phyloP scores from a whole-genome alignment of 2,329 filamentous ascomycete species.

The Westerdykella aurantiaca region DNA sequence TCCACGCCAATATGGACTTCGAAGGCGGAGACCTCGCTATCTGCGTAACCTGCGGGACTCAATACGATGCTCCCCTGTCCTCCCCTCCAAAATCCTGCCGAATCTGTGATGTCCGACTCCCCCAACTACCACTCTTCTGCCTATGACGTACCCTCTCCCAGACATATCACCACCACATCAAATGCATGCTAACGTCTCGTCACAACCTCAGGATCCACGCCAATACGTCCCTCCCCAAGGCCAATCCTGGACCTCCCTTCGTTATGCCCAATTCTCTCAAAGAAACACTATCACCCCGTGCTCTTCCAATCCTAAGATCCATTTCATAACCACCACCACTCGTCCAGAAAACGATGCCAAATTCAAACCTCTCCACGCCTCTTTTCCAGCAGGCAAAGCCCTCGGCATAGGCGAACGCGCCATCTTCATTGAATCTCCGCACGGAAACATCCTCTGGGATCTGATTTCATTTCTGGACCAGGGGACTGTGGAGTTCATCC shows the following conservation, averaged over 20 bases:
- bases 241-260: constrained; percentile 61
- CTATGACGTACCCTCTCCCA: constrained; percentile 3
- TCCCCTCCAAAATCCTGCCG: constrained; percentile 52
- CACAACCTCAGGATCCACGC: constrained; percentile 48
- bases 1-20: constrained; percentile 19
- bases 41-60: constrained; percentile 65
- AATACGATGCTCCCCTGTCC: constrained; percentile 54
- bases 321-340: constrained; percentile 40
- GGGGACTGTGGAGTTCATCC: constrained; percentile 55
- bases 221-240: constrained; percentile 62
- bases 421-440: constrained; percentile 59
- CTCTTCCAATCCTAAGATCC: constrained; percentile 40
- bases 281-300: constrained; percentile 52
- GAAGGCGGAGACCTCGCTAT: constrained; percentile 46
- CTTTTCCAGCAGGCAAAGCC: constrained; percentile 34
- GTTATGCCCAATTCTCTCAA: constrained; percentile 40
- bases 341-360: constrained; percentile 26
- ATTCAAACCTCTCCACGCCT: constrained; percentile 9
- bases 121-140: neutral
- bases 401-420: constrained; percentile 72
- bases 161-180: neutral
- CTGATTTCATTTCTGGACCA: constrained; percentile 64
- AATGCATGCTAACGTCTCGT: constrained; percentile 5
- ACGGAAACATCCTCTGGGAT: constrained; percentile 75
- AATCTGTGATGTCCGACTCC: constrained; percentile 61